Base-by-base conservation (phyloP, 2,329 filamentous ascomycete genomes). In the Teratosphaeria nubilosa region DNA sequence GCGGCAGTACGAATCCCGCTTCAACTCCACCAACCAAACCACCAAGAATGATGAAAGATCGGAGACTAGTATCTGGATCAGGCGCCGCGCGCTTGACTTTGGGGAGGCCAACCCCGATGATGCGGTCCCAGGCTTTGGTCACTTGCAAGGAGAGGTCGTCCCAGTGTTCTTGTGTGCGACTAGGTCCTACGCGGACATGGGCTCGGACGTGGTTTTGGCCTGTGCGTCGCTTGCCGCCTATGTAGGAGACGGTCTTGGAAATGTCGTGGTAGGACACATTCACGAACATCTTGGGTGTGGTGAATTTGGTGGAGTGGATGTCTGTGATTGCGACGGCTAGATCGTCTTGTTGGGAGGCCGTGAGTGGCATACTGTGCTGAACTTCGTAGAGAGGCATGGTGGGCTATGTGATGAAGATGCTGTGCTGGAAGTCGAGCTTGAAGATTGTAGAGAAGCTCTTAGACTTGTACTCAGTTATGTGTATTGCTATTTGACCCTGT, bases 331-430 rank as follows among this genome's bases (percentile, higher is more conserved):
- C 68, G 14, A 62, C 58, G 7, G 76, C 76, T 31, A 78, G 66
- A 6, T 71, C 64, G 25, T 74, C 66, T 53, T 72, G 66, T 67
- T 78, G 75, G 10, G 61, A 51, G 5, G 59, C 16, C 45, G 65
- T 68, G 13, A 74, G 65, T 20, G 66, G 61, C 56, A 61, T 66
- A 50, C 66, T 66, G 68, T 78, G 74, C 57, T 74, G 67, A 64
- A 78, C 64, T 61, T 74, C 69, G 69, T 78, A 78, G 64, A 75
- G 66, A 10, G 76, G 76, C 76, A 78, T 78, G 41, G 45, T 69
- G 56, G 51, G 25, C 41, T 10, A 53, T n/a, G 22, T 53, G 22
- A n/a, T 31, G 31, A 34, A 16, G 51, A 20, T 22, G 50, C 20
- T 20, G 27, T 52, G 14, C 27, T 53, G 51, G 13, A 13, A 31